Evolutionary conservation across 768 basidiomycete genomes (phyloP).

Genomic region (Suillus discolor): DNA sequence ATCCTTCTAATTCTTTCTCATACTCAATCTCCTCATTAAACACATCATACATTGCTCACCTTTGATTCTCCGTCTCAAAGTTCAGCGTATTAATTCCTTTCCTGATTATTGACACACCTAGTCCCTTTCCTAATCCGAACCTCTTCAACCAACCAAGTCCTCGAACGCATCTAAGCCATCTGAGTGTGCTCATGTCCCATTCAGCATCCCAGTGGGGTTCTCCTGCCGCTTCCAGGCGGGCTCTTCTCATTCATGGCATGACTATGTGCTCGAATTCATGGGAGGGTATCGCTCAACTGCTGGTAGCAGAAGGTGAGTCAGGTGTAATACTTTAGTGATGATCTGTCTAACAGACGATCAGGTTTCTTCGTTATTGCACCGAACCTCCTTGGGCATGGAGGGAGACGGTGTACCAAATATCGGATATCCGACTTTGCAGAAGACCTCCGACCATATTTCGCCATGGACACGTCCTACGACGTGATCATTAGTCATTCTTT

Average conservation of each 20-base stretch:
- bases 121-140: background rate
- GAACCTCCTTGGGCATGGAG: constrained; percentile 27
- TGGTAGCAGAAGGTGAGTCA: constrained; percentile 20
- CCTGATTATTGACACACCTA: no score
- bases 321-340: background rate
- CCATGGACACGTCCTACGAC: constrained; percentile 14
- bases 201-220: constrained; percentile 23
- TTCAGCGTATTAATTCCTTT: no score
- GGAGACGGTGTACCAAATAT: background rate
- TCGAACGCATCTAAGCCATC: background rate
- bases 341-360: constrained; percentile 6
- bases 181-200: background rate
- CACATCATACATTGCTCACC: no score
- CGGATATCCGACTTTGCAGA: background rate
- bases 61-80: no score
- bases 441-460: constrained; percentile 16
- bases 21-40: no score
- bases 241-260: constrained; percentile 26
- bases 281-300: constrained; percentile 13
- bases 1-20: no score
- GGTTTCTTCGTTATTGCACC: constrained; percentile 29
- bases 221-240: constrained; percentile 19
- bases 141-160: background rate
- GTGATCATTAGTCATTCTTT: constrained; percentile 25
- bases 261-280: constrained; percentile 20